A percentile compares a stretch with the other conserved stretches of the same genome.
These are phyloP conservation scores for Boletellus deceptivus DNA, from an alignment of 1,284 basidiomycete species.

Conservation along the genomic window DNA sequence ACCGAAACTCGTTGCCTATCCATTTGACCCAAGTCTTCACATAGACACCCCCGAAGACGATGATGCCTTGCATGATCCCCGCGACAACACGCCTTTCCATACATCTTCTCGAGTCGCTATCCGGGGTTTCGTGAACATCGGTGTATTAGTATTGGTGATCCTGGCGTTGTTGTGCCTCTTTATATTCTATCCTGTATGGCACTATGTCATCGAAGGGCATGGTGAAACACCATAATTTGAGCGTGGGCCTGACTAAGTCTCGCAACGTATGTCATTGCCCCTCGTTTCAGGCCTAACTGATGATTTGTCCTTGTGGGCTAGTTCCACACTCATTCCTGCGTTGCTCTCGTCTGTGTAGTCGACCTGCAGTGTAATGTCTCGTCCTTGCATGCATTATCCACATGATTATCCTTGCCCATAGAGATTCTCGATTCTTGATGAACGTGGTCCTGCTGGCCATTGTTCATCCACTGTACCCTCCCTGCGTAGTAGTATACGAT, in stretches of 20 bases:
- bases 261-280: too few species aligned
- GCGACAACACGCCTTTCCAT: slow-evolving; percentile 31
- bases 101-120: slow-evolving; percentile 39
- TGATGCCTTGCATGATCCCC: slow-evolving; percentile 58
- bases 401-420: not conserved
- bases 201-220: slow-evolving; percentile 8
- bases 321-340: slow-evolving; percentile 4
- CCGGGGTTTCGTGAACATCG: slow-evolving; percentile 57
- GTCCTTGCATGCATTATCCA: slow-evolving; percentile 1
- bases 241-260: not conserved
- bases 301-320: not conserved
- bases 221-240: slow-evolving; percentile 6
- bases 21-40: slow-evolving; percentile 62
- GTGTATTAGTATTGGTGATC: slow-evolving; percentile 51
- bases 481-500: not conserved
- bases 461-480: slow-evolving; percentile 1
- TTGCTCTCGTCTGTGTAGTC: slow-evolving; percentile 4
- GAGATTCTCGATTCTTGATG: not conserved
- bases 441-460: not conserved
- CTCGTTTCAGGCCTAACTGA: not conserved
- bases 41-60: slow-evolving; percentile 63
- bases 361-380: slow-evolving; percentile 2
- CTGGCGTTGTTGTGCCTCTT: slow-evolving; percentile 61
- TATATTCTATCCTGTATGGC: slow-evolving; percentile 75
- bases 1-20: slow-evolving; percentile 60